phyloP scores from a whole-genome alignment of 73 alveolate species.

The Effrenium voratum region DNA sequence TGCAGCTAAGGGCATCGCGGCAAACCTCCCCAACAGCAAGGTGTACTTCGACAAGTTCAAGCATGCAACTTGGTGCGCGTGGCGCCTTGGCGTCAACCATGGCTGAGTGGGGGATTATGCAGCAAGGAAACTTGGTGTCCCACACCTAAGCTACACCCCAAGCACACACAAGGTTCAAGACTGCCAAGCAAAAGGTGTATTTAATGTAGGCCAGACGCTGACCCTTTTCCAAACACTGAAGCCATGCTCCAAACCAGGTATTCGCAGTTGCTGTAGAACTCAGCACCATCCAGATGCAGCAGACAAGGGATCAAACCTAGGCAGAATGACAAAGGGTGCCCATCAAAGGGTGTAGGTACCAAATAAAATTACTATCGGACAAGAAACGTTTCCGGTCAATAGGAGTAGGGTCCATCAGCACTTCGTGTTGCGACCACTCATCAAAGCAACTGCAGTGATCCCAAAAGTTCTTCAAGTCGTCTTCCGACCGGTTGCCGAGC shows the following conservation, averaged over 20 bases:
- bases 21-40: too few species aligned
- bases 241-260: constrained; percentile 1
- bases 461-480: neutral
- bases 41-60: too few species aligned
- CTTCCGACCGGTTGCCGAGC: neutral
- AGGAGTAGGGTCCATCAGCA: neutral
- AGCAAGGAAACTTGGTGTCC: neutral
- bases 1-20: too few species aligned
- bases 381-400: neutral
- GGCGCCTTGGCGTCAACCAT: neutral
- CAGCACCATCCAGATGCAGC: constrained; percentile 6
- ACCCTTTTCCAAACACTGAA: neutral
- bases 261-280: neutral
- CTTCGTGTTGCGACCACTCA: neutral
- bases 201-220: neutral
- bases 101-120: neutral
- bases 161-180: too few species aligned
- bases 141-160: neutral
- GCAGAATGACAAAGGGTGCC: neutral
- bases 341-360: neutral
- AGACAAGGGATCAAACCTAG: neutral
- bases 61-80: too few species aligned
- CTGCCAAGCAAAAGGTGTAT: too few species aligned
- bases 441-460: neutral
- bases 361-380: neutral